Evolutionary conservation across 208 protist species (phyloP).

Genomic region (Trypanosoma avium): DNA sequence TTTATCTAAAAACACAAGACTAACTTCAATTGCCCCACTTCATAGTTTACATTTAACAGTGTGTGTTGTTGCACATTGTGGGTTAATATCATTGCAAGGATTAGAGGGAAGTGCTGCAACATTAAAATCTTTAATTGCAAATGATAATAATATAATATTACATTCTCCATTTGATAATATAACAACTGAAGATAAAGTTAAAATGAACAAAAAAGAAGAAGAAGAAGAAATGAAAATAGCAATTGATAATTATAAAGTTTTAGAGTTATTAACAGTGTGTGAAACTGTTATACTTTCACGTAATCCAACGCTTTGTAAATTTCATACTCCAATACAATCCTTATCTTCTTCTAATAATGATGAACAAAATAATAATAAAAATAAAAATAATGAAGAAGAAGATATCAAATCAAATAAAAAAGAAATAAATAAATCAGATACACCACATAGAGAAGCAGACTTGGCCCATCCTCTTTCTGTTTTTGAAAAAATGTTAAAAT

Average conservation of each 20-base stretch:
- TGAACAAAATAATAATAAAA: no score
- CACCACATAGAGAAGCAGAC: constrained; percentile 22
- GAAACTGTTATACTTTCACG: constrained; percentile 82
- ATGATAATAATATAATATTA: constrained; percentile 74
- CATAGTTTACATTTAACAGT: constrained; percentile 52
- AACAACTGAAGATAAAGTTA: neutral
- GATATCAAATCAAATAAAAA: constrained; percentile 3
- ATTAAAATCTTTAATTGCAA: constrained; percentile 76
- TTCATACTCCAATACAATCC: constrained; percentile 28
- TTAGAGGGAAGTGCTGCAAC: constrained; percentile 55
- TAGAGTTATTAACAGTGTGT: constrained; percentile 42
- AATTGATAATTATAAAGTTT: constrained; percentile 50
- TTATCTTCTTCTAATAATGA: no score
- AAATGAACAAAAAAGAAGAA: no score
- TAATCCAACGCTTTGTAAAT: constrained; percentile 47
- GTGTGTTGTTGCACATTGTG: constrained; percentile 62
- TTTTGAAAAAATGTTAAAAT: constrained; percentile 53
- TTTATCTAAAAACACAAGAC: constrained; percentile 45
- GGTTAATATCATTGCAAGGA: constrained; percentile 56
- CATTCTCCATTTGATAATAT: constrained; percentile 31
- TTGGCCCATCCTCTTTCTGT: constrained; percentile 72
- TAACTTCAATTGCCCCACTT: constrained; percentile 50
- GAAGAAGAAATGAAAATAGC: constrained; percentile 27
- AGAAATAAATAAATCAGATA: constrained; percentile 11
- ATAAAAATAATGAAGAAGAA: constrained; percentile 8